A percentile compares a stretch with the other conserved stretches of the same genome.
Evolutionary conservation across 495 filamentous ascomycete species (phyloP).

Genomic region (Penicillium lividum): DNA sequence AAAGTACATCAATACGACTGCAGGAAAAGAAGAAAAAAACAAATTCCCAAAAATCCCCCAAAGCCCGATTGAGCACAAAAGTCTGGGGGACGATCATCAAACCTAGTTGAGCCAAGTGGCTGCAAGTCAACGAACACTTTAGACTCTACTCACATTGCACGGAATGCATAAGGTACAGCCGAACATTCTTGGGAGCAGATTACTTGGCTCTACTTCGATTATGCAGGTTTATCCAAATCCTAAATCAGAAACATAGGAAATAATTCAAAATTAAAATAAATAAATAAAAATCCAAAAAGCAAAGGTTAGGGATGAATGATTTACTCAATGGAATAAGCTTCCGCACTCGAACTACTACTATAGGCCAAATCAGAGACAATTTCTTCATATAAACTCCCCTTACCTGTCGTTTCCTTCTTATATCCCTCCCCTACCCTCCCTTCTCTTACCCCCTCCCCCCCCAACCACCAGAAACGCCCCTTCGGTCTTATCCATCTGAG

Average conservation of each 20-base stretch:
- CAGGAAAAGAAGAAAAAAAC: neutral
- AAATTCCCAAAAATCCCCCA: neutral
- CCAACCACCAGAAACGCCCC: conserved; percentile 13
- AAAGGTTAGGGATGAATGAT: conserved; percentile 37
- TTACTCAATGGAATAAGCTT: conserved; percentile 25
- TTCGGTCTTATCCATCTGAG: conserved; percentile 32
- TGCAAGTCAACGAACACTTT: conserved; percentile 8
- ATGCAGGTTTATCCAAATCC: conserved; percentile 3
- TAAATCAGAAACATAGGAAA: conserved; percentile 13
- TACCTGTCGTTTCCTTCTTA: conserved; percentile 15
- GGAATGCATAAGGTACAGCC: conserved; percentile 24
- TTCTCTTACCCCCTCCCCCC: conserved; percentile 22
- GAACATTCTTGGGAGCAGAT: conserved; percentile 17
- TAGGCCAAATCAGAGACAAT: conserved; percentile 22
- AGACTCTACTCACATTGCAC: conserved; percentile 30
- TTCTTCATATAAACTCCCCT: conserved; percentile 4
- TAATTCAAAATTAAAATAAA: conserved; percentile 15
- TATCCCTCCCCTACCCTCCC: conserved; percentile 19
- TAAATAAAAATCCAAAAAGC: conserved; percentile 8
- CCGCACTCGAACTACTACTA: neutral
- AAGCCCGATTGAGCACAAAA: neutral
- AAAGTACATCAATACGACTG: neutral
- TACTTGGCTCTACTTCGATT: conserved; percentile 5
- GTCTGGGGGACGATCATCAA: neutral
- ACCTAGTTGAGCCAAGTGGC: neutral